phyloP scores from a whole-genome alignment of 2,329 filamentous ascomycete genomes.

The Colletotrichum coccodes region DNA sequence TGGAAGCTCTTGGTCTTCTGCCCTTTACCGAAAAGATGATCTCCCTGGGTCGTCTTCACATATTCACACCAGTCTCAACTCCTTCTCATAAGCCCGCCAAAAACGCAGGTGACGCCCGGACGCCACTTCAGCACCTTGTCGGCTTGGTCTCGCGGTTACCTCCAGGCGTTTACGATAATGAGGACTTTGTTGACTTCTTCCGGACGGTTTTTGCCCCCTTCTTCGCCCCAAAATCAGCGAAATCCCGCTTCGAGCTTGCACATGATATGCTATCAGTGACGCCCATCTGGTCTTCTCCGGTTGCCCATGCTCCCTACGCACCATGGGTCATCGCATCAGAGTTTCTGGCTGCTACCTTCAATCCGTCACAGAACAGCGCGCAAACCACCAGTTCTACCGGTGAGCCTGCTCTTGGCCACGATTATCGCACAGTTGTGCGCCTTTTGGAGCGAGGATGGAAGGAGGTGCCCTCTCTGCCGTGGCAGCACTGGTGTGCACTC shows the following conservation, averaged over 20 bases:
- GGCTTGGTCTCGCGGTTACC: slow-evolving; percentile 66
- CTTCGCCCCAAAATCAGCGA: slow-evolving; percentile 58
- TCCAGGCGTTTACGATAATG: slow-evolving; percentile 57
- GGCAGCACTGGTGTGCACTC: slow-evolving; percentile 61
- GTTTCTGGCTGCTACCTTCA: slow-evolving; percentile 31
- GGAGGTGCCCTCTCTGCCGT: slow-evolving; percentile 58
- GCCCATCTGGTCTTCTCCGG: slow-evolving; percentile 47
- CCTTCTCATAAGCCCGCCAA: slow-evolving; percentile 71
- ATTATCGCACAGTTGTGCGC: slow-evolving; percentile 76
- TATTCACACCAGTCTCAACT: slow-evolving; percentile 71
- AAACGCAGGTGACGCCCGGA: slow-evolving; percentile 59
- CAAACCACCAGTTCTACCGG: slow-evolving; percentile 50
- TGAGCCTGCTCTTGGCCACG: slow-evolving; percentile 66
- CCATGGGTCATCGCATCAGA: slow-evolving; percentile 63
- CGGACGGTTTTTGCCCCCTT: slow-evolving; percentile 67
- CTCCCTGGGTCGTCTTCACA: slow-evolving; percentile 60
- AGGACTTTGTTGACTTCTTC: slow-evolving; percentile 57
- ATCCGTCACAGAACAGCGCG: slow-evolving; percentile 50
- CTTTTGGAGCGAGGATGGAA: slow-evolving; percentile 73
- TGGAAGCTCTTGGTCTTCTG: slow-evolving; percentile 64
- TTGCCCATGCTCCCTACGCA: slow-evolving; percentile 56
- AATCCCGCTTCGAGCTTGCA: slow-evolving; percentile 56
- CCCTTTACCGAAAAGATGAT: slow-evolving; percentile 73
- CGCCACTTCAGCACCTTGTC: slow-evolving; percentile 74
- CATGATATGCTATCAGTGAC: slow-evolving; percentile 62